A percentile compares a stretch with the other conserved stretches of the same genome.
Conservation (phyloP, 2,329 filamentous ascomycete genomes). For the Xylariaceae sp. region DNA sequence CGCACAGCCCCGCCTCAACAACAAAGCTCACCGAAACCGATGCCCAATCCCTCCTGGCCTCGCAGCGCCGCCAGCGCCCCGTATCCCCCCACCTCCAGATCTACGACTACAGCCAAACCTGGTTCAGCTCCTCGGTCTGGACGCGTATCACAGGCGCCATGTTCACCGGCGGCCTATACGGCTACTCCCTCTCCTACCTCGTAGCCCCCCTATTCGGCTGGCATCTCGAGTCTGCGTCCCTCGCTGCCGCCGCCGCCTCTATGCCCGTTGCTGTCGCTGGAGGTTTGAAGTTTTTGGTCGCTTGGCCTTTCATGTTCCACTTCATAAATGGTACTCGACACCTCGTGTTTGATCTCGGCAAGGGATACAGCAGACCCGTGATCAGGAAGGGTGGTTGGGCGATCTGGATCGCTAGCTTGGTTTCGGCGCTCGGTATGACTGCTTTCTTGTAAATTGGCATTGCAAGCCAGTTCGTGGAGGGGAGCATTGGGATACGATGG, state of each 20-base stretch:
- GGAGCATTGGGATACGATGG: neutral
- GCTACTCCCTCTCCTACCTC: constrained; percentile 78
- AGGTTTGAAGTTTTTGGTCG: constrained; percentile 50
- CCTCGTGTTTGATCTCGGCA: constrained; percentile 48
- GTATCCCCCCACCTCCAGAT: constrained; percentile 80
- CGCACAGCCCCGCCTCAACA: constrained; percentile 51
- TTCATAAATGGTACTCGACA: constrained; percentile 53
- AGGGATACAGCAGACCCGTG: constrained; percentile 46
- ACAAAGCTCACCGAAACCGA: constrained; percentile 52
- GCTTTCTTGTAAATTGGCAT: constrained; percentile 40
- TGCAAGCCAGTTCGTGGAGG: too few species aligned
- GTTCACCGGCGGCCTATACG: constrained; percentile 71
- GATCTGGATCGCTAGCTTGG: constrained; percentile 45
- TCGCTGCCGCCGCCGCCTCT: constrained; percentile 57
- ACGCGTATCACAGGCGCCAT: constrained; percentile 80
- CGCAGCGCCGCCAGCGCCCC: constrained; percentile 77
- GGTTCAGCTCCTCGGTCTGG: constrained; percentile 66
- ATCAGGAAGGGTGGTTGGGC: constrained; percentile 45
- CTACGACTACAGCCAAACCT: constrained; percentile 85
- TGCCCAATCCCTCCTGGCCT: constrained; percentile 64
- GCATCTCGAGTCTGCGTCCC: constrained; percentile 55
- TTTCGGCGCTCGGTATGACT: constrained; percentile 43
- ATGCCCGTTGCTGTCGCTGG: constrained; percentile 59
- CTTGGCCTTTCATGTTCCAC: constrained; percentile 60
- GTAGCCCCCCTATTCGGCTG: constrained; percentile 68